Conservation (phyloP, 495 filamentous ascomycete species). For the Parachaetomium inaequale region DNA sequence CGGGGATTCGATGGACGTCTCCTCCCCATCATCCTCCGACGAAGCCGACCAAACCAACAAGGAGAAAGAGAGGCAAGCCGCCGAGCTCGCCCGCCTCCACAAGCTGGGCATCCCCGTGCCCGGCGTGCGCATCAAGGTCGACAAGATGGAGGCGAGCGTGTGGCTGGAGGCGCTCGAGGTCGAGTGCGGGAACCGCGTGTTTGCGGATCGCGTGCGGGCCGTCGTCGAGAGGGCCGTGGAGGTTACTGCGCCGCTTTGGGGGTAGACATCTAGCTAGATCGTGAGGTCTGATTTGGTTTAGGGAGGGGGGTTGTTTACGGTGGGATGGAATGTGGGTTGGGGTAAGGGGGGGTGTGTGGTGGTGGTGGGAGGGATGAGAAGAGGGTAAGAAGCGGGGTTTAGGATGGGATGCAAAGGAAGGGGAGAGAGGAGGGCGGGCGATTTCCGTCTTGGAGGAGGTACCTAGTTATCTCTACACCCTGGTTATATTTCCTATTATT, state of each 20-base stretch:
- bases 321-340: neutral
- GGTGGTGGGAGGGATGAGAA: neutral
- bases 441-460: neutral
- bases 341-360: neutral
- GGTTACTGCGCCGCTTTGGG: constrained; percentile 73
- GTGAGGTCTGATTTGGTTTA: neutral
- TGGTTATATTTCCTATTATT: neutral
- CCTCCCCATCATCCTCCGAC: constrained; percentile 28
- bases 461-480: constrained; percentile 1
- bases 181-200: constrained; percentile 69
- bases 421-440: neutral
- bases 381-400: neutral
- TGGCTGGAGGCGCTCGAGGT: constrained; percentile 91
- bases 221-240: constrained; percentile 93
- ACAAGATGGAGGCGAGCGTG: constrained; percentile 80
- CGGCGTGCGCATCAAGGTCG: constrained; percentile 80
- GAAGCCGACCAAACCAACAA: constrained; percentile 36
- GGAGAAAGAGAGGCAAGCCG: constrained; percentile 42
- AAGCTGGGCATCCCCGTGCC: constrained; percentile 82
- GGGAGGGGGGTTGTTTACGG: neutral
- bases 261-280: constrained; percentile 14
- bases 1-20: constrained; percentile 39
- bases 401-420: neutral
- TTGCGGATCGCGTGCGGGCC: constrained; percentile 75
- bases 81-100: constrained; percentile 65